Conservation (phyloP, 176 grass and related monocot genomes). For the Carex pumila region DNA sequence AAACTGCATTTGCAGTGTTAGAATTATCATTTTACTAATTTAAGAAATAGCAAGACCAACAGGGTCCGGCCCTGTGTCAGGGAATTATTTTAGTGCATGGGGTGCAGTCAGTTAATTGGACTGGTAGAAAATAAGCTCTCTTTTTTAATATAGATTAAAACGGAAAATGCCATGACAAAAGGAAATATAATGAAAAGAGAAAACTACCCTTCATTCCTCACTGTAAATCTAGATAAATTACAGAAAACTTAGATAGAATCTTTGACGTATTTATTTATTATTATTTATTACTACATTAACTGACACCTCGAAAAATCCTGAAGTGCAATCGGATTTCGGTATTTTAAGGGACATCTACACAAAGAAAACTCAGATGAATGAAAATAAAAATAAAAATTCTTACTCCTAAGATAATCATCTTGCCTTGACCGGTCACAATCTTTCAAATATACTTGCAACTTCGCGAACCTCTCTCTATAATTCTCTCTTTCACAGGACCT, state of each 20-base stretch:
- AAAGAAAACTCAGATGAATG: slow-evolving; percentile 13
- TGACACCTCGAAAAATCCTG: background rate
- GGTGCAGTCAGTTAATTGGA: background rate
- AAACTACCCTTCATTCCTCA: background rate
- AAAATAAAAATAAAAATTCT: slow-evolving; percentile 20
- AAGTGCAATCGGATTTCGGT: slow-evolving; percentile 9
- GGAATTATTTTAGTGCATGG: background rate
- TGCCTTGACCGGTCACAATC: slow-evolving; percentile 68
- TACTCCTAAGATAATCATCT: slow-evolving; percentile 88
- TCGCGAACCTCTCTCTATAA: slow-evolving; percentile 63
- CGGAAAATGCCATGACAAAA: background rate
- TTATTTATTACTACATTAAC: background rate
- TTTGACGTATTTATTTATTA: background rate
- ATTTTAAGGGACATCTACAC: background rate
- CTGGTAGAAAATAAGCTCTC: background rate
- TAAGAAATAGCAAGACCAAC: background rate
- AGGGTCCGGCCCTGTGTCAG: background rate
- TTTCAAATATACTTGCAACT: slow-evolving; percentile 64
- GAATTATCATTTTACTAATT: background rate
- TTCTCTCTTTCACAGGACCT: slow-evolving; percentile 30
- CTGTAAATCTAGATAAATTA: background rate
- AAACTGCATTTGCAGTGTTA: background rate
- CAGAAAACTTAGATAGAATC: background rate
- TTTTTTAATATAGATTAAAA: background rate
- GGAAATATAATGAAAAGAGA: background rate